Evolutionary conservation across 169 alveolate species (phyloP), one percentile per base, ranked within the genome.

Genomic region (Amoebophrya sp.): DNA sequence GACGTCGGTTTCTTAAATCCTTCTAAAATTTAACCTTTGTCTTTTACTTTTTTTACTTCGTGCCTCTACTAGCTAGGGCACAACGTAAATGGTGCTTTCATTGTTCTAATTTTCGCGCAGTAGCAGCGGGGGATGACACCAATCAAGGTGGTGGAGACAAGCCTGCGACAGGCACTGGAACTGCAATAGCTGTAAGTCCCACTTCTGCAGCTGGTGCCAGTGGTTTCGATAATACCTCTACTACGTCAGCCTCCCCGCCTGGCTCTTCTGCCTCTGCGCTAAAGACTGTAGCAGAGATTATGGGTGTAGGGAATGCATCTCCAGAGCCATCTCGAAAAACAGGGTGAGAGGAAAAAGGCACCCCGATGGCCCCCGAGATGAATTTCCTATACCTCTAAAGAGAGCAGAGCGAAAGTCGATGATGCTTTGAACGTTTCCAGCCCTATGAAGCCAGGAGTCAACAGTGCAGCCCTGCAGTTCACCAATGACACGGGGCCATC

Each of bases 131-230:
- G 41, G 55, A 6, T n/a, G 33, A 18, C 18, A 34, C 29, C 41
- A 34, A 34, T 89, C 26, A n/a, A 33, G 12, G 26, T 38, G 36
- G 40, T 39, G 65, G 89, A 0, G 40, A 41, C 18, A 41, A 10
- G 40, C 34, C 89, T 0, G 76, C 78, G 38, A 41, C 89, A 0
- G 89, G 91, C 41, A 91, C 34, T 29, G 91, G 76, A 33, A 54
- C 47, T 14, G 93, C 55, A 29, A 91, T 55, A 33, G 93, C 90
- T 76, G 93, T 90, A 10, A 90, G 90, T 40, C 90, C 93, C 3
- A 90, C 93, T 1, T 78, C 93, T 24, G 93, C 93, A 2, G 93
- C 93, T 40, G 93, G 78, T 65, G 90, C 47, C 23, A 90, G 77
- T 3, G 55, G 41, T 39, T 90, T 89, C 90, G 90, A 90, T 23